A percentile compares a stretch with the other conserved stretches of the same genome.
Evolutionary conservation across 257 asterid genomes (phyloP).

Genomic region (Schizonepeta tenuifolia): DNA sequence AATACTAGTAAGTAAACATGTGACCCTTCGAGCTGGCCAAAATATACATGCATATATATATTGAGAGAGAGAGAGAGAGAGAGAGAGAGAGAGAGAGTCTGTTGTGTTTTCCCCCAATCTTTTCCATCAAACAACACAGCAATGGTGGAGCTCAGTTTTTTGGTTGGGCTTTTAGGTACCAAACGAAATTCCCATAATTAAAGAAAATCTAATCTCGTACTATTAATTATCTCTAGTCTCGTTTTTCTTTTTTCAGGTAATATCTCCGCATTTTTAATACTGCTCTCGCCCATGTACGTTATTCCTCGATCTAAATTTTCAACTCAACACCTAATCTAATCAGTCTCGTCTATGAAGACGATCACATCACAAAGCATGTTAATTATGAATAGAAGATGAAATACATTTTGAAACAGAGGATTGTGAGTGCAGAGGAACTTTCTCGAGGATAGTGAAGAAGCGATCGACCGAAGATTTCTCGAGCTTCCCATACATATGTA

Average conservation of each 20-base stretch:
- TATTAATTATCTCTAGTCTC: background rate
- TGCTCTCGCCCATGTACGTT: constrained; percentile 25
- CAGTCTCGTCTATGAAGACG: too few species aligned
- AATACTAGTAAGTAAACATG: background rate
- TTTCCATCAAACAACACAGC: background rate
- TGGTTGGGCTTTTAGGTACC: constrained; percentile 32
- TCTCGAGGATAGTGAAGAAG: constrained; percentile 37
- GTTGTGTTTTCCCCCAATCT: background rate
- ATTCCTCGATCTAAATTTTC: background rate
- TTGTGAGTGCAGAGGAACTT: constrained; percentile 23
- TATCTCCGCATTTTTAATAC: constrained; percentile 17
- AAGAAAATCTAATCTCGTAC: background rate
- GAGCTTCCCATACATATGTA: constrained; percentile 34
- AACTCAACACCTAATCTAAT: too few species aligned
- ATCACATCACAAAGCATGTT: too few species aligned
- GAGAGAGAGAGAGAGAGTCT: too few species aligned
- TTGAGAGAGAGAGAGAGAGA: too few species aligned
- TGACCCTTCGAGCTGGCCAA: constrained; percentile 6
- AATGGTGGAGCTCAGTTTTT: constrained; percentile 30
- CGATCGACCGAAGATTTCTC: constrained; percentile 34
- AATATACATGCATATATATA: too few species aligned
- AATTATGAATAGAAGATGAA: background rate
- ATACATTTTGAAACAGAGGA: background rate
- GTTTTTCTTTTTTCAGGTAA: background rate
- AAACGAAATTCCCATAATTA: too few species aligned